Percentiles rank a stretch among this genome's conserved stretches.
Evolutionary conservation across 768 basidiomycete genomes (phyloP).

Genomic region (Kwoniella newhampshirensis): DNA sequence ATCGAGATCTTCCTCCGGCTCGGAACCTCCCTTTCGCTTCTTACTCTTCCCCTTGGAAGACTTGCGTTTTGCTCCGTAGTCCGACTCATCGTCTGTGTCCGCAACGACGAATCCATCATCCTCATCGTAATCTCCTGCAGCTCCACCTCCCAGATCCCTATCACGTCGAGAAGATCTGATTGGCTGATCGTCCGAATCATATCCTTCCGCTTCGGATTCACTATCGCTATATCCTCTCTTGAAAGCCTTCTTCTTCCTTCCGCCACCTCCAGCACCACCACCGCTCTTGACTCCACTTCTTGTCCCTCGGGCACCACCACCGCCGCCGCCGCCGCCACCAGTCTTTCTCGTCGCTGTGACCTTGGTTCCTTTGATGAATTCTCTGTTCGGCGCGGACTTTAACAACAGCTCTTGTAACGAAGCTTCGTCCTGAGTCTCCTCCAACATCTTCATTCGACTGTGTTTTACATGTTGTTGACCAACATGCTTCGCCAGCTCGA

Average conservation of each 20-base stretch:
- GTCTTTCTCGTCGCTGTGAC: neutral
- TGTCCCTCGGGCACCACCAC: constrained; percentile 14
- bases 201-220: constrained; percentile 11
- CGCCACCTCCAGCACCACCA: constrained; percentile 8
- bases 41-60: constrained; percentile 18
- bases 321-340: constrained; percentile 18
- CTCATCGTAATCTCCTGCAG: constrained; percentile 44
- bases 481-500: constrained; percentile 41
- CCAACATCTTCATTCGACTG: constrained; percentile 38
- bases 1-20: constrained; percentile 35
- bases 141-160: constrained; percentile 3
- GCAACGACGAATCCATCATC: constrained; percentile 52
- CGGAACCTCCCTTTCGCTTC: constrained; percentile 26
- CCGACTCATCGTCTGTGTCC: constrained; percentile 36
- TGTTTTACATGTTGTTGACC: constrained; percentile 48
- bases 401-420: constrained; percentile 23
- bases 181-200: constrained; percentile 8
- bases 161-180: neutral
- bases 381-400: constrained; percentile 18
- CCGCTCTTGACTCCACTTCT: constrained; percentile 5
- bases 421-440: constrained; percentile 31
- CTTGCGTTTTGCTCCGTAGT: constrained; percentile 12
- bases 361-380: constrained; percentile 16
- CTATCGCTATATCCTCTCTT: constrained; percentile 12
- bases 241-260: constrained; percentile 9